These are phyloP conservation scores for Podila clonocystis DNA, from an alignment of 192 early-diverging fungal species.

Conservation along the genomic window DNA sequence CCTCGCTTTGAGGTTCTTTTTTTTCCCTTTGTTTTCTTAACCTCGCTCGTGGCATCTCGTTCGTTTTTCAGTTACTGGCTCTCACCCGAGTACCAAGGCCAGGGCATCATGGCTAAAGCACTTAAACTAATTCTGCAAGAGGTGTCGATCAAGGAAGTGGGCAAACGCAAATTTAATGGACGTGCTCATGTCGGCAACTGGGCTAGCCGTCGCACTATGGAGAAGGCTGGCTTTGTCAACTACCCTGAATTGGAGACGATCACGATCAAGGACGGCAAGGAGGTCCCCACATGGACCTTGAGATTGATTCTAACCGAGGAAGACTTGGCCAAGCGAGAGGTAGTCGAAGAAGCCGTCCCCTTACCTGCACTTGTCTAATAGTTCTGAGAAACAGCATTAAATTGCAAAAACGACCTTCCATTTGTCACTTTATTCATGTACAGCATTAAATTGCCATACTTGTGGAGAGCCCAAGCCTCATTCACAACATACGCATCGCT, in stretches of 20 bases:
- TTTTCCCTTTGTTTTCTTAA: not conserved
- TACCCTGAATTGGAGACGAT: not conserved
- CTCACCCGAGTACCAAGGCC: constrained; percentile 11
- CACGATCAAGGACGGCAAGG: constrained; percentile 1
- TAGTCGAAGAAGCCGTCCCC: not conserved
- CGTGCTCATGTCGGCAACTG: constrained; percentile 5
- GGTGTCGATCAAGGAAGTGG: constrained; percentile 6
- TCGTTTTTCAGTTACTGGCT: constrained; percentile 18
- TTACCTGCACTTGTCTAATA: not conserved
- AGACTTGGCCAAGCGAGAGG: not conserved
- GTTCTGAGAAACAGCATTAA: too few species aligned
- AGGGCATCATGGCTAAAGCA: constrained; percentile 19
- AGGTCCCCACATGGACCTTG: not conserved
- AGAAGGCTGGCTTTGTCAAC: constrained; percentile 15
- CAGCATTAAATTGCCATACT: not conserved
- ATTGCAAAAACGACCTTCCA: too few species aligned
- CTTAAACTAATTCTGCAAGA: constrained; percentile 3
- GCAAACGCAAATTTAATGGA: constrained; percentile 16
- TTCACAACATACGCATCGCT: too few species aligned
- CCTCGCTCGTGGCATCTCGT: not conserved
- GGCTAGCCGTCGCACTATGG: constrained; percentile 14
- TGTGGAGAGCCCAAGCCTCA: too few species aligned
- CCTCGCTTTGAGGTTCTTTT: too few species aligned
- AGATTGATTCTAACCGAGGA: constrained; percentile 9
- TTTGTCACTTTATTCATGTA: not conserved